phyloP scores from a whole-genome alignment of 371 early-diverging fungal genomes.

The Mucor velutinosus region DNA sequence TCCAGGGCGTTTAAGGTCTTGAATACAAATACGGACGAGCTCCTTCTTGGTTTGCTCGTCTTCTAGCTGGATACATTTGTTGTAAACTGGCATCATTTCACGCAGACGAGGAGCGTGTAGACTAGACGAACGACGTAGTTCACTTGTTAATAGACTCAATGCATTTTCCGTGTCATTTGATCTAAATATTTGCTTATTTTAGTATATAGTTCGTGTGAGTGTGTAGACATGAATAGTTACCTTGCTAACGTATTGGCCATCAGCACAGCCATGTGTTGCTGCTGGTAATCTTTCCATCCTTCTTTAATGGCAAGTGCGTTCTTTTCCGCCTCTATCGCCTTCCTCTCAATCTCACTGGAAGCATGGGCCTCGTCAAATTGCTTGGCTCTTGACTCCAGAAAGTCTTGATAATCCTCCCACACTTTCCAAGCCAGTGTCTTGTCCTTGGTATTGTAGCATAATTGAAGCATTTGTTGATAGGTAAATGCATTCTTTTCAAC shows the following conservation, averaged over 20 bases:
- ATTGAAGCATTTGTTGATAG: slow-evolving; percentile 51
- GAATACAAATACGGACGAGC: slow-evolving; percentile 42
- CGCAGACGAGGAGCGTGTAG: slow-evolving; percentile 39
- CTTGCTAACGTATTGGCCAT: slow-evolving; percentile 52
- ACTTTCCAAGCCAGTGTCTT: slow-evolving; percentile 51
- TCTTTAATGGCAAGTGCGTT: slow-evolving; percentile 22
- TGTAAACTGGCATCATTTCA: slow-evolving; percentile 52
- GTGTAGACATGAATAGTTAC: slow-evolving; percentile 14
- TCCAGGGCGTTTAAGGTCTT: slow-evolving; percentile 13
- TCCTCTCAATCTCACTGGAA: slow-evolving; percentile 18
- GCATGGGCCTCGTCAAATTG: neutral
- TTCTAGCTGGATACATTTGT: slow-evolving; percentile 60
- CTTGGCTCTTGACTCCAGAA: slow-evolving; percentile 35
- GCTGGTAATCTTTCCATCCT: slow-evolving; percentile 45
- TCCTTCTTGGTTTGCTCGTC: slow-evolving; percentile 43
- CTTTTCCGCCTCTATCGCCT: slow-evolving; percentile 11
- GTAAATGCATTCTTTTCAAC: slow-evolving; percentile 61
- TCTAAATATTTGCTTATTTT: slow-evolving; percentile 13
- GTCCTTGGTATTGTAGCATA: slow-evolving; percentile 52
- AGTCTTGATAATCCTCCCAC: slow-evolving; percentile 58
- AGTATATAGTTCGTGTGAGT: neutral
- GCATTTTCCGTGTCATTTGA: slow-evolving; percentile 35
- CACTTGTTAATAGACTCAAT: slow-evolving; percentile 30
- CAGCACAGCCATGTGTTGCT: slow-evolving; percentile 29
- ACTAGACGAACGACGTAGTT: slow-evolving; percentile 21